Conservation (phyloP, 441 rosid species). For the Corymbia citriodora region DNA sequence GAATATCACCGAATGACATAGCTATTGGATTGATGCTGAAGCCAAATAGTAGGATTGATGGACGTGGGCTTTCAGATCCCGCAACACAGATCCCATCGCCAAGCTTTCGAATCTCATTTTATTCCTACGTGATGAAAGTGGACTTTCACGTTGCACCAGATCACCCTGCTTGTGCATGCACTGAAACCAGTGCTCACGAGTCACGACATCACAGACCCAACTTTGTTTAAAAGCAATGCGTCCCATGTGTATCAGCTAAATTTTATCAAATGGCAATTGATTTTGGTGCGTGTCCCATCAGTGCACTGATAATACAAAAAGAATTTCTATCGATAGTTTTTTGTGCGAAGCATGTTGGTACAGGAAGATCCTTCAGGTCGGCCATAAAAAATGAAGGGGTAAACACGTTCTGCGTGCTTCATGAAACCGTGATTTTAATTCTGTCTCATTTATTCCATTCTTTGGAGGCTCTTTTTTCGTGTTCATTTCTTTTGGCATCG, state of each 20-base stretch:
- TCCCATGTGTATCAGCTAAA: neutral
- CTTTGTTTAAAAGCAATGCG: neutral
- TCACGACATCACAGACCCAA: neutral
- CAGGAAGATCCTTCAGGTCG: neutral
- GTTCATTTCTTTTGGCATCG: neutral
- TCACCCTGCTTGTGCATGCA: neutral
- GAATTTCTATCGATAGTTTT: neutral
- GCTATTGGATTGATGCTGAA: neutral
- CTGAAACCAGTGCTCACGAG: neutral
- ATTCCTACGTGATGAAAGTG: neutral
- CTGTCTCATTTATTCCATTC: neutral
- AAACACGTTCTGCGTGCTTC: neutral
- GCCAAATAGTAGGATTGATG: neutral
- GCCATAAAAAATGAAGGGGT: neutral
- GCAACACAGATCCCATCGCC: neutral
- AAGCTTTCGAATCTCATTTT: neutral
- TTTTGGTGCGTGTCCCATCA: neutral
- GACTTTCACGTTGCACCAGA: neutral
- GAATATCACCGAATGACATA: neutral
- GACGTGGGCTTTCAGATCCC: neutral
- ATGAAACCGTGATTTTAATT: neutral
- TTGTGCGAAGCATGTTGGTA: neutral
- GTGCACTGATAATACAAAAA: neutral
- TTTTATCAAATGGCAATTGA: neutral
- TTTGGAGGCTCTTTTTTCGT: neutral